phyloP scores from a whole-genome alignment of 148 eudicot species.

The Vaccinium macrocarpon region DNA sequence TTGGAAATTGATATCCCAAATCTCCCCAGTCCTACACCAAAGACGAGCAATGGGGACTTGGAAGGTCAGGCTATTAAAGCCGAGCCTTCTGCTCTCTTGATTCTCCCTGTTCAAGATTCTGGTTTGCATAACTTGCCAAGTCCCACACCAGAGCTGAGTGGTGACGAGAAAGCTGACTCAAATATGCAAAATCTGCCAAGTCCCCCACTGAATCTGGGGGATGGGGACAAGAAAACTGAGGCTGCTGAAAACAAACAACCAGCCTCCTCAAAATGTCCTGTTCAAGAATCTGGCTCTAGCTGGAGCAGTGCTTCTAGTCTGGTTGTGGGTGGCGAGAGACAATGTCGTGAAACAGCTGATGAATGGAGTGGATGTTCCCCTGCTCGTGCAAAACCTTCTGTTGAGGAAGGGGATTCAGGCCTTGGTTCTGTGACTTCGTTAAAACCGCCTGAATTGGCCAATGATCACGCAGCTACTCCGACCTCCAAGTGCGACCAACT shows the following conservation, averaged over 20 bases:
- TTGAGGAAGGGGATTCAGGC: constrained; percentile 42
- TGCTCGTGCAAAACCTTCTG: constrained; percentile 38
- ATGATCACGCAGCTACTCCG: constrained; percentile 28
- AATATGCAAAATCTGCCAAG: constrained; percentile 36
- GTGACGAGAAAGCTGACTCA: constrained; percentile 23
- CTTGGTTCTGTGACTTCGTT: constrained; percentile 40
- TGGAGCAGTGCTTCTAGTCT: constrained; percentile 67
- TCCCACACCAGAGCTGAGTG: constrained; percentile 18
- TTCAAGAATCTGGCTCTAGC: constrained; percentile 49
- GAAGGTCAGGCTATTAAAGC: constrained; percentile 32
- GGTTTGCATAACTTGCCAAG: constrained; percentile 35
- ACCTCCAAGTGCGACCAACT: constrained; percentile 34
- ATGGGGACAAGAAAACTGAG: constrained; percentile 27
- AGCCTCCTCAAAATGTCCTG: constrained; percentile 26
- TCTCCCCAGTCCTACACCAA: constrained; percentile 40
- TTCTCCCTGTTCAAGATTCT: constrained; percentile 36
- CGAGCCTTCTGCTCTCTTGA: constrained; percentile 25
- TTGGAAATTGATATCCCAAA: constrained; percentile 27
- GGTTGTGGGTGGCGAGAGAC: constrained; percentile 36
- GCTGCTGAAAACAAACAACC: constrained; percentile 33
- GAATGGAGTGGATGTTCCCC: constrained; percentile 63
- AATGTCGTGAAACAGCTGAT: constrained; percentile 39
- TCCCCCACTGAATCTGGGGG: constrained; percentile 34
- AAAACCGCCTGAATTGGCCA: constrained; percentile 26
- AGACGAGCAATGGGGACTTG: constrained; percentile 20